Conservation (phyloP, 2,329 filamentous ascomycete genomes). For the Pyrenochaeta sp. region DNA sequence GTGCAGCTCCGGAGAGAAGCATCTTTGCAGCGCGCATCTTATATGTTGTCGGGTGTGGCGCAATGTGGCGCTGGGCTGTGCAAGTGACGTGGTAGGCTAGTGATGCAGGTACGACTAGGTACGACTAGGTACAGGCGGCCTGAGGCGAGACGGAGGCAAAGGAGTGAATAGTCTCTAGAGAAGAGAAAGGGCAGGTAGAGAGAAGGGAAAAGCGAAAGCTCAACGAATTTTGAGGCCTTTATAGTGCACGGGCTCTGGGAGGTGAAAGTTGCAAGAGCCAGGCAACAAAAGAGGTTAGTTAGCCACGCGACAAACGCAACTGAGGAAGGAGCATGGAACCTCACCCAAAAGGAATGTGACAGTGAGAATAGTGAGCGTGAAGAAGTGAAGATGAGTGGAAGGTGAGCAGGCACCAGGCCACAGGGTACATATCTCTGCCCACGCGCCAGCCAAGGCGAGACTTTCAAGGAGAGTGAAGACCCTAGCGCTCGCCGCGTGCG, state of each 20-base stretch:
- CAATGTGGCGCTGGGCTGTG: conserved; percentile 31
- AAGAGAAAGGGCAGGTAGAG: not conserved
- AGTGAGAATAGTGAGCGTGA: conserved; percentile 19
- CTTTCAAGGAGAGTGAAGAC: conserved; percentile 1
- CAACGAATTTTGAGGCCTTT: too few species aligned
- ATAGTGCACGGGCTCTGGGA: too few species aligned
- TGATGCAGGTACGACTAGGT: conserved; percentile 28
- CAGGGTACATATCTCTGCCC: conserved; percentile 21
- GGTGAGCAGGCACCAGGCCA: conserved; percentile 8
- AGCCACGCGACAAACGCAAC: conserved; percentile 12
- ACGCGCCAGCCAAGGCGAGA: conserved; percentile 14
- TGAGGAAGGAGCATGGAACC: conserved; percentile 33
- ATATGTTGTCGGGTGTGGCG: conserved; percentile 29
- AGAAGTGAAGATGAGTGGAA: conserved; percentile 16
- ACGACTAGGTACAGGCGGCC: too few species aligned
- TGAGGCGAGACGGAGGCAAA: not conserved
- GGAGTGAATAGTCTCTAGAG: conserved; percentile 7
- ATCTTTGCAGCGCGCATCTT: conserved; percentile 31
- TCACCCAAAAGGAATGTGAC: conserved; percentile 34
- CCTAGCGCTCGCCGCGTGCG: conserved; percentile 19
- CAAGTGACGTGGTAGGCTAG: conserved; percentile 27
- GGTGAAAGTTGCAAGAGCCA: too few species aligned
- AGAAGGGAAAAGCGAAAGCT: too few species aligned
- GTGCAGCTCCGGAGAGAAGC: conserved; percentile 27
- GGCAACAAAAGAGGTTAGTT: too few species aligned